Evolutionary conservation across 805 yeast species (phyloP), one percentile per base, ranked within the genome.

Genomic region (Scheffersomyces lignosus): DNA sequence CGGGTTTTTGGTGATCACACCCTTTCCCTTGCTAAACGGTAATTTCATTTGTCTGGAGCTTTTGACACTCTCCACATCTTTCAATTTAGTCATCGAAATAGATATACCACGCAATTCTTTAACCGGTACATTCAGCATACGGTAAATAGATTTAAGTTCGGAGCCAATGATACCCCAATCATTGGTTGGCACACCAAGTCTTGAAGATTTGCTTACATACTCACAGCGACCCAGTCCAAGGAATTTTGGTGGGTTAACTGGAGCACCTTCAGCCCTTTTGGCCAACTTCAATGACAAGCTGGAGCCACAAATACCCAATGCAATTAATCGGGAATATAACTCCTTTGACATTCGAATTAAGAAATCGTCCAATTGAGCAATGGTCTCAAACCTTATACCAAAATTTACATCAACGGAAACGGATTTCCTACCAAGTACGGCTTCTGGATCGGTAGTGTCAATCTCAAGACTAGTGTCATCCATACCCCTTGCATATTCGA

Each of bases 391-490:
- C 32, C 98, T 56, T 1, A 91, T 85, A 0, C 96, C 98, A 83
- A 88, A 91, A 44, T 88, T 87, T 18, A 91, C 83, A 53, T 91
- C 98, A 3, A 89, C 84, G 0, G 96, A 87, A 0, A 91, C 74
- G 1, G 93, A 77, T 49, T 87, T 88, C 18, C 95, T 69, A 9
- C 77, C 71, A 14, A 80, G 69, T 4, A 58, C 41, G 2, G 62
- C 46, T 35, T 63, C 78, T 12, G 67, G 62, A 7, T 80, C 77
- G 22, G 70, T 67, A 6, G 56, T 43, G 20, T 78, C 56, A n/a
- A 82, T 64, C 26, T 75, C 78, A 34, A 82, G 75, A 4, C 72
- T 72, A 0, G 84, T 76, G 31, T 66, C 62, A 58, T 91, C 97
- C 8, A 70, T 60, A 0, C 96, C 97, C 9, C 80, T 56, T 5